Base-by-base conservation (phyloP, 768 basidiomycete genomes). In the Trametes elegans region DNA sequence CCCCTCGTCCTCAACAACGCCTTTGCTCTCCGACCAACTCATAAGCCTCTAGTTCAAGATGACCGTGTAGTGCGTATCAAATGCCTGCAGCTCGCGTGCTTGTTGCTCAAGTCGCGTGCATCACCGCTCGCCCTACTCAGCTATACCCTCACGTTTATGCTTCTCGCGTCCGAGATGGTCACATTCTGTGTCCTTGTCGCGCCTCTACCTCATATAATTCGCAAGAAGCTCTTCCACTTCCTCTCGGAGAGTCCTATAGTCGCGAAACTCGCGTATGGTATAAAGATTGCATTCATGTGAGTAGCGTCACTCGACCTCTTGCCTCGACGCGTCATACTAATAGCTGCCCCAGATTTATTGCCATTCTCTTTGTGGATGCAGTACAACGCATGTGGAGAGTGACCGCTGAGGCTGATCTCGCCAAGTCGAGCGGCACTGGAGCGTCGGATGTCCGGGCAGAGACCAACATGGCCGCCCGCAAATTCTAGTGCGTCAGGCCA, bases 241-340 rank as follows among this genome's bases (percentile, higher is more conserved):
- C 76, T 90, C 46, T 81, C 84, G 0, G 82, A 83, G 58, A 90
- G 81, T 45, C 73, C 78, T 51, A 68, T 87, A 54, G 74, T 94
- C 49, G 92, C 90, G 18, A 95, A 94, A 64, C 61, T 96, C 54
- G 90, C 93, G 7, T 97, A 97, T 68, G 93, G 77, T 19, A 79
- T 97, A 65, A 96, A 96, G 70, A 96, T 97, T 57, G 87, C 91
- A 8, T 97, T 96, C 78, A 94, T 97, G 90, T 90, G 53, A 40
- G 82, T 71, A 46, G 18, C 40, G 16, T 2, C 16, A 10, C 19
- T 23, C 21, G 7, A 10, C 29, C 1, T 16, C 32, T 32, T 6
- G 5, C 11, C 19, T 8, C 10, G 7, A 9, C 11, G 21, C 31
- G 23, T 16, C 40, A 5, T 5, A 19, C 18, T n/a, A 21, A 21